These are phyloP conservation scores for Letharia lupina DNA, from an alignment of 495 filamentous ascomycete genomes.

Conservation along the genomic window DNA sequence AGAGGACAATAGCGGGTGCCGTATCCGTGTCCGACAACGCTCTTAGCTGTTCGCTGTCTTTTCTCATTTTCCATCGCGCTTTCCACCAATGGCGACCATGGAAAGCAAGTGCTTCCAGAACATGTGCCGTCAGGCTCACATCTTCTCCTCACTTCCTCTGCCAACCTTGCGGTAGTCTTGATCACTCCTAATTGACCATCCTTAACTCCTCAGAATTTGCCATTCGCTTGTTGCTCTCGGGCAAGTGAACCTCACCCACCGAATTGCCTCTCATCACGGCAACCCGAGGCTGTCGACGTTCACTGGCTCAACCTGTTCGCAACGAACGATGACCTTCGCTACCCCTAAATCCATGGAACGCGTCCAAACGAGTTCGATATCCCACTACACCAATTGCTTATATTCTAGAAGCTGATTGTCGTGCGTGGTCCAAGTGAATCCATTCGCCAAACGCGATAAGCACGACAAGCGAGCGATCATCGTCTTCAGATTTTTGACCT, in stretches of 20 bases:
- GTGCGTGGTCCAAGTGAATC: constrained; percentile 37
- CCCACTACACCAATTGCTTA: neutral
- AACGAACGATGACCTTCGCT: constrained; percentile 3
- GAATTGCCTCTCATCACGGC: neutral
- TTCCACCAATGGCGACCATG: neutral
- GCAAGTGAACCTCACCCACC: neutral
- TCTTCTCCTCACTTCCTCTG: neutral
- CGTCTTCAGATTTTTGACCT: constrained; percentile 58
- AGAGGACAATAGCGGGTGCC: neutral
- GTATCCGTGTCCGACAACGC: neutral
- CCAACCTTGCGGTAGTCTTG: neutral
- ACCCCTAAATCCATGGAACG: constrained; percentile 12
- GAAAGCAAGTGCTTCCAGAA: neutral
- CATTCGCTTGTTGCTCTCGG: neutral
- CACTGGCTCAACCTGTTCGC: neutral
- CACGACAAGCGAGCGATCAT: constrained; percentile 44
- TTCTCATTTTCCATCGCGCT: neutral
- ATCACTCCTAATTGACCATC: neutral
- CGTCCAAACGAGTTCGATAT: constrained; percentile 15
- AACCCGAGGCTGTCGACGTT: constrained; percentile 1
- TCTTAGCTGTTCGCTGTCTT: neutral
- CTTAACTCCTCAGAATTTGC: neutral
- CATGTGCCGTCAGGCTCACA: neutral
- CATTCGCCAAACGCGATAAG: constrained; percentile 56
- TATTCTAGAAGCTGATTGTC: neutral